Base-by-base conservation (phyloP, 208 protist genomes). In the Borovskyia barvae region DNA sequence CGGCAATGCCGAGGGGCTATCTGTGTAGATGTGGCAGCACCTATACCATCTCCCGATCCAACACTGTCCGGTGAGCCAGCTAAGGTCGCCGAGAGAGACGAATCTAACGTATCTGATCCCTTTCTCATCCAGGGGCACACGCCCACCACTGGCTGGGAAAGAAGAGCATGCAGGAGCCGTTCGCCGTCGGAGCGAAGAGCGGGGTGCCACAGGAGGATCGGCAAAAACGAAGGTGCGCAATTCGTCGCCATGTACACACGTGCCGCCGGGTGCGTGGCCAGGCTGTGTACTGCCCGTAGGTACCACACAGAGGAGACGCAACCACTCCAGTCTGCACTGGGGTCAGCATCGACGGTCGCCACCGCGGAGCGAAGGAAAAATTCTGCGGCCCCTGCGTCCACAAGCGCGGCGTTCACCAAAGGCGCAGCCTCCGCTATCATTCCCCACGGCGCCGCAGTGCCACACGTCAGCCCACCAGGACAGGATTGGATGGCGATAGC, bases 201-300 rank as follows among this genome's bases (percentile, higher is more conserved):
- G 29, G 64, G 64, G 28, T 71, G 48, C 64, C 64, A 71, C 19
- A 71, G 49, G 4, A 58, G 37, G n/a, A 48, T 32, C 5, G 54
- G 53, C 51, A 69, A 35, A 32, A 71, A 15, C 24, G 54, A 59
- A 17, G 36, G 40, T 1, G 49, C 40, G 33, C 64, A 63, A 20
- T 35, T 52, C 0, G 39, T 37, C 42, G 64, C 47, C 55, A 71
- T 63, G 49, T 64, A 35, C 24, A 64, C 64, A 11, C 55, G 52
- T 15, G 55, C 54, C n/a, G 30, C 20, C 17, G 64, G 17, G 33
- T 71, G 49, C 1, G 0, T 30, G 29, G 36, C 40, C n/a, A 71
- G 64, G 3, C 26, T 29, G 12, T 35, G 55, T 19, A 50, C 24
- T 14, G 24, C 48, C 39, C 35, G 59, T 50, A 71, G 57, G 15